Evolutionary conservation across 1,139 yeast genomes (phyloP), one percentile per base, ranked within the genome.

Genomic region (Debaryomyces psychrophilus): DNA sequence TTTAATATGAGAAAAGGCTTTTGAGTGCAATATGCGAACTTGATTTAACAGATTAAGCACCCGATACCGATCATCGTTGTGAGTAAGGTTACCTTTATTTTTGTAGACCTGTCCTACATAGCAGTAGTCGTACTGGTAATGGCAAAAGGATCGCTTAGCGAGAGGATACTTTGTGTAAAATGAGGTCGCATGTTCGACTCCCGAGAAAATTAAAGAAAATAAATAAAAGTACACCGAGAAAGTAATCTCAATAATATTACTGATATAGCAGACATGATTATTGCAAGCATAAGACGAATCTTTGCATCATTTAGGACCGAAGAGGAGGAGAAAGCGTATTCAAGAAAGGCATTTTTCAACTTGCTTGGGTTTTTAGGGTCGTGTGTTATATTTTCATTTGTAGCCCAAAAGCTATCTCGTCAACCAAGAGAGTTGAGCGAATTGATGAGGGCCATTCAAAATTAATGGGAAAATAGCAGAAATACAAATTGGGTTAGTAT

Each of bases 271-370:
- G 26, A 35, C 41, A 79, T 79, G 83, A 77, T 78, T 46, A 59
- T 86, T 39, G 87, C 86, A 40, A 86, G 88, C 58, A 77, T 87
- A 41, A 69, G 96, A 45, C 71, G 89, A 47, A 85, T 89, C 41
- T 89, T 89, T 62, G 85, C 92, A 36, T 85, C 95, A 4, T 88
- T 88, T 58, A 68, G 96, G 23, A 83, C 95, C 2, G 96, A 87
- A 55, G 95, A 89, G 54, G 96, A 89, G 58, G 96, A 89, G 61
- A 68, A 93, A 46, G 69, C 76, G 45, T 85, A 83, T 57, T 87
- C 96, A 0, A 72, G 96, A 43, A 77, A 79, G 52, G 96, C 96
- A 58, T 89, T 89, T 64, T 88, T 87, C 71, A 87, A 88, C 54
- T 73, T 89, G 34, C 71, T 89, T 38, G 96, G 96, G 12, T 89